A percentile compares a stretch with the other conserved stretches of the same genome.
These are phyloP conservation scores for Citrus mangshanensis DNA, from an alignment of 345 rosid genomes.

Conservation along the genomic window DNA sequence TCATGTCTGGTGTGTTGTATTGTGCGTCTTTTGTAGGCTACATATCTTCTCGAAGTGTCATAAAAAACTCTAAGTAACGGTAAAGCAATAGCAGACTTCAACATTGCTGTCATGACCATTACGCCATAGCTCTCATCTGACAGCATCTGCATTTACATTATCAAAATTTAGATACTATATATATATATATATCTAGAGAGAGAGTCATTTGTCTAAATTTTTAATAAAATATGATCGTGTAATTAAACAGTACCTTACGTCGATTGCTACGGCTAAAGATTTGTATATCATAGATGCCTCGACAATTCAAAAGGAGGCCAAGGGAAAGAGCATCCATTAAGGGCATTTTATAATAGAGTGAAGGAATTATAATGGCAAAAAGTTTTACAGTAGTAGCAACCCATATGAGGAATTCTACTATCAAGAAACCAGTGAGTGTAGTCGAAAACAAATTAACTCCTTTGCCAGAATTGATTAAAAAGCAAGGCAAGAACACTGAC, in stretches of 20 bases:
- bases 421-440: not conserved
- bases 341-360: conserved; percentile 31
- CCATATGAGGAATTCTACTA: conserved; percentile 11
- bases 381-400: conserved; percentile 17
- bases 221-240: not conserved
- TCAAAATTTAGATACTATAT: not conserved
- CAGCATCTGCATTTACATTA: conserved; percentile 22
- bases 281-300: conserved; percentile 38
- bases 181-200: too few relatives aligned
- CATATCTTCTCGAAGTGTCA: conserved; percentile 32
- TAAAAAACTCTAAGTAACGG: conserved; percentile 18
- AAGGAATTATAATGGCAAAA: conserved; percentile 19
- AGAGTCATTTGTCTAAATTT: too few relatives aligned
- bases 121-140: conserved; percentile 20
- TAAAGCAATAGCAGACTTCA: conserved; percentile 17
- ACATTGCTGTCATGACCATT: conserved; percentile 24
- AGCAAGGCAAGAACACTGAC: conserved; percentile 35
- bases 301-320: conserved; percentile 32
- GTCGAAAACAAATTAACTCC: conserved; percentile 12
- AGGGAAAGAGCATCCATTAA: conserved; percentile 36
- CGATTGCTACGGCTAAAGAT: conserved; percentile 21
- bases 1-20: conserved; percentile 20
- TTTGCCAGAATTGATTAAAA: conserved; percentile 26
- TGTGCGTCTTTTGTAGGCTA: conserved; percentile 31
- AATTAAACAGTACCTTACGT: not conserved